A percentile compares a stretch with the other conserved stretches of the same genome.
phyloP scores from a whole-genome alignment of 2,329 filamentous ascomycete genomes.

The Didymella glomerata region DNA sequence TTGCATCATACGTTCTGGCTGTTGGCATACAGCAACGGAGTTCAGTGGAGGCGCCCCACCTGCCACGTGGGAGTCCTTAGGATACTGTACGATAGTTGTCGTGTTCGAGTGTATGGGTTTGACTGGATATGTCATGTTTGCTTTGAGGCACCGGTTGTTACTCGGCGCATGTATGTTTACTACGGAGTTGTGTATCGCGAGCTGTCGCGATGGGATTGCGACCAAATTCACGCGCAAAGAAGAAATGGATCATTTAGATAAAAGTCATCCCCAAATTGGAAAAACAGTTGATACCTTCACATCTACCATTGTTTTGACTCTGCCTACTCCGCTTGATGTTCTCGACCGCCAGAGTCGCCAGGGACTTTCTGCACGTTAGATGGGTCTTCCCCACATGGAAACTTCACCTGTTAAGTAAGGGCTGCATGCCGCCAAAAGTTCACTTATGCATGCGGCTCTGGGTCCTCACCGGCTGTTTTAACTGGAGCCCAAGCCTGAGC shows the following conservation, averaged over 20 bases:
- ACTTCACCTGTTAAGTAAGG: conserved; percentile 14
- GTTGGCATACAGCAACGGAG: conserved; percentile 22
- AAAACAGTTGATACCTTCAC: conserved; percentile 33
- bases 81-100: conserved; percentile 42
- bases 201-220: conserved; percentile 23
- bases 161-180: conserved; percentile 32
- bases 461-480: conserved; percentile 32
- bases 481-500: conserved; percentile 20
- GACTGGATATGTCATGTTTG: conserved; percentile 29
- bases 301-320: not conserved
- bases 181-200: conserved; percentile 18
- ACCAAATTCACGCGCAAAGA: conserved; percentile 20
- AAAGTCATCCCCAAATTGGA: conserved; percentile 24
- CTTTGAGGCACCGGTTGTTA: conserved; percentile 42
- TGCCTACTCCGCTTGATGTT: conserved; percentile 6
- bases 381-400: conserved; percentile 21
- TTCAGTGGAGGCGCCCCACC: conserved; percentile 24
- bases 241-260: conserved; percentile 19
- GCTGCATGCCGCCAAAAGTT: conserved; percentile 19
- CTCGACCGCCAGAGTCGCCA: conserved; percentile 13
- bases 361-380: conserved; percentile 20
- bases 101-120: conserved; percentile 37
- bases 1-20: conserved; percentile 41
- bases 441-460: conserved; percentile 21
- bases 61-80: conserved; percentile 26